Evolutionary conservation across 768 basidiomycete species (phyloP), one percentile per base, ranked within the genome.

Genomic region (Sutorius australiensis): DNA sequence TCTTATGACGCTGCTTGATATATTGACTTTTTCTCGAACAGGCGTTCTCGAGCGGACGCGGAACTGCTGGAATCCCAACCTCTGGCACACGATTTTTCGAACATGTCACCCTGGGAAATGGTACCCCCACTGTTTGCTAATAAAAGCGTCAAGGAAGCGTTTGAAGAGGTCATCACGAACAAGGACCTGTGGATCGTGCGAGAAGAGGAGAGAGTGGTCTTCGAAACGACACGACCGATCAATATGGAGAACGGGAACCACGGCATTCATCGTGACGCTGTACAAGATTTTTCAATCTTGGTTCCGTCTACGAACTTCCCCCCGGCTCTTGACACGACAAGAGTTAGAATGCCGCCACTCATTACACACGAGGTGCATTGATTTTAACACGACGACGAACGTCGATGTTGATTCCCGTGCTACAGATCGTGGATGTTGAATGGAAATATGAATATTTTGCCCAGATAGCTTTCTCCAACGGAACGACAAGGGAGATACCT

Each of bases 391-490:
- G 3, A 10, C 1, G 13, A 5, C 2, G 7, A 11, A 28, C 21
- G 24, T 24, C 24, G 14, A 21, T 16, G 1, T 31, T 32, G 13
- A 46, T 32, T 1, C 8, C 32, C 10, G 6, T 30, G 34, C 32
- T 17, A 0, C 31, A 55, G 50, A 6, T 42, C 0, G 24, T 38
- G 1, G 0, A 45, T 12, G 48, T 28, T 1, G 50, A 66, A 33
- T 61, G 42, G 31, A 56, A 52, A 7, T 63, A 61, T 17, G 64
- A 65, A 38, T 61, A 63, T 27, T 58, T 61, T 33, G 33, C 43
- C 14, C 59, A 44, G 13, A 16, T 63, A 10, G 2, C 28, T 6
- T 61, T 66, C 13, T 28, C 50, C 13, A 54, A 64, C 27, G 61
- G 54, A 38, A 58, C 55, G 4, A 61, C 31, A 9, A 24, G 34